Conservation (phyloP, 805 yeast species). For the Suhomyces tanzawaensis region DNA sequence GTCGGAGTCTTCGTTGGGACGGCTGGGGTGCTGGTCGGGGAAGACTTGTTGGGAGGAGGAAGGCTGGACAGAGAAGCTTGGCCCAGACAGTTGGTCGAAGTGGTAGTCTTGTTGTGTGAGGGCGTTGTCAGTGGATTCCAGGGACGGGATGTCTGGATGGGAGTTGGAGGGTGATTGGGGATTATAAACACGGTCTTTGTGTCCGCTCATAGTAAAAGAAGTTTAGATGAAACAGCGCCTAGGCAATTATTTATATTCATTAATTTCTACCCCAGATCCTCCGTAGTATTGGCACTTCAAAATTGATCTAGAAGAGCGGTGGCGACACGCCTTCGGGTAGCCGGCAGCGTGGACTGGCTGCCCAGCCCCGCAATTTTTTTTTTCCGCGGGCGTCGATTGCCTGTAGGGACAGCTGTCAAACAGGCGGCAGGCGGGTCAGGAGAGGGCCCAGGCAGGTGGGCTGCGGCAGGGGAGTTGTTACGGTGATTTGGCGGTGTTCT, state of each 20-base stretch:
- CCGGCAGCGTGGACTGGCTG: conserved; percentile 1
- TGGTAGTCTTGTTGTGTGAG: not conserved
- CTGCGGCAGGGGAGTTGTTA: too few relatives aligned
- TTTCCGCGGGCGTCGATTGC: too few relatives aligned
- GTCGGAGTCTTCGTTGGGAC: not conserved
- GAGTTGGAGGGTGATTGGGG: not conserved
- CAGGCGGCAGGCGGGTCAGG: too few relatives aligned
- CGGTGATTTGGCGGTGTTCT: too few relatives aligned
- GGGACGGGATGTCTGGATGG: not conserved
- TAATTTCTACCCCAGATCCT: conserved; percentile 4
- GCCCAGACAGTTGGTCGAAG: not conserved
- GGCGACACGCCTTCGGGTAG: conserved; percentile 3
- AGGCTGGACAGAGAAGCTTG: too few relatives aligned
- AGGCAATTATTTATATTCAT: conserved; percentile 3
- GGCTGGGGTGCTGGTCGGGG: too few relatives aligned
- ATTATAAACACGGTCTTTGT: not conserved
- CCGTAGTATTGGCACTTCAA: not conserved
- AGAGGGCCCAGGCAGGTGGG: too few relatives aligned
- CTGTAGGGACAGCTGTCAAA: too few relatives aligned
- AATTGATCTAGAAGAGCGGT: conserved; percentile 2
- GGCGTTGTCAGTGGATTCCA: too few relatives aligned
- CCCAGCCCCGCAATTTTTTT: conserved; percentile 5
- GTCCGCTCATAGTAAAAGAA: conserved; percentile 1
- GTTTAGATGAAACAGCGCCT: not conserved
- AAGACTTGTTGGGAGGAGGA: not conserved